Evolutionary conservation across 352 stramenopile species (phyloP), one percentile per base, ranked within the genome.

Genomic region (Phytophthora sp.): DNA sequence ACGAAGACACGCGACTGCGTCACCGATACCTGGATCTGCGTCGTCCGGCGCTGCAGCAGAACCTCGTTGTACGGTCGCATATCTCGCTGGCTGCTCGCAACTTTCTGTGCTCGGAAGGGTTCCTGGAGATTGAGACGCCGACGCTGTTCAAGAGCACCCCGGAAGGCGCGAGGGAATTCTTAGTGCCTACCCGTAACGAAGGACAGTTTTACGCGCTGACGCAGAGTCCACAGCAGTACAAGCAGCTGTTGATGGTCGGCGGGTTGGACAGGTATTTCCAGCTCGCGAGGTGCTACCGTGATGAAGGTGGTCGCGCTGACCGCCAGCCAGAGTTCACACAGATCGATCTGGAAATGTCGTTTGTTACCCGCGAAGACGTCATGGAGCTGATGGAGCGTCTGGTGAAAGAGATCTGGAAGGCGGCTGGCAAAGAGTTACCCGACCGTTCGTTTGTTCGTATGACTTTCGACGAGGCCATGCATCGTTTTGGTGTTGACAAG

Each of bases 161-260:
- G 1, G 89, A 97, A 72, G 89, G 89, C 1, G 88, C 89, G 3
- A 69, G 89, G 9, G 89, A 97, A 71, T 97, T 96, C 39, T 62
- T 97, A 6, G 88, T 97, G 39, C 89, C 88, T 1, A 92, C 86
- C 12, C 71, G 86, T 24, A 86, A 67, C 9, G 66, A 76, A 54
- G 84, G 84, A 6, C 73, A 84, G 61, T 94, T 94, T 59, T 97
- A 96, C 51, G 91, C 91, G 20, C 74, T 97, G 30, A 91, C 86
- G 31, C 91, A 97, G 66, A 96, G 86, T 63, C 91, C 91, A 15
- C 91, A 97, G 70, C 89, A 96, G 71, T 96, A 97, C 83, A 97
- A 97, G 69, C 89, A 97, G 73, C 54, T 97, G 52, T 70, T 97
- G 2, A 97, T 97, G 91, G 88, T 94, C 9, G 85, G 86, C 26